Evolutionary conservation across 2,329 filamentous ascomycete species (phyloP).

Genomic region (Xylariaceae sp.): DNA sequence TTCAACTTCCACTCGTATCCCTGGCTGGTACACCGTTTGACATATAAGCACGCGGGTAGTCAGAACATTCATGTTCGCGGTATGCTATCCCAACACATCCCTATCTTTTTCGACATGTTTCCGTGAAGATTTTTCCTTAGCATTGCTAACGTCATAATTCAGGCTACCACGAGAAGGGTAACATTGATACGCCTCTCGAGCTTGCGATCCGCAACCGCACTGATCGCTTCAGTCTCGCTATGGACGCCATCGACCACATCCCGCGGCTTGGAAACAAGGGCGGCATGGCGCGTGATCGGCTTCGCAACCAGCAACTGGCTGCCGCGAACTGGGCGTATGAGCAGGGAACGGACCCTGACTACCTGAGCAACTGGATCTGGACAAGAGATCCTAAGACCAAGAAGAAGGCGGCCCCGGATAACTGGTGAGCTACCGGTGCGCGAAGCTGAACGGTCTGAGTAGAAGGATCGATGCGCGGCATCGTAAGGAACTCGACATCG

Average conservation of each 20-base stretch:
- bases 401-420: not conserved
- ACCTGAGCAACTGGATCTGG: slow-evolving; percentile 64
- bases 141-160: not conserved
- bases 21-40: slow-evolving; percentile 71
- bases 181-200: slow-evolving; percentile 76
- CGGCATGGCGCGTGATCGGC: slow-evolving; percentile 54
- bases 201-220: slow-evolving; percentile 72
- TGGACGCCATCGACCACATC: slow-evolving; percentile 69
- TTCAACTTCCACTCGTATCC: slow-evolving; percentile 86
- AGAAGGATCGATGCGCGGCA: not conserved
- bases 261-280: slow-evolving; percentile 58
- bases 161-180: slow-evolving; percentile 75
- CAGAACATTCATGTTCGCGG: slow-evolving; percentile 65
- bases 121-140: not conserved
- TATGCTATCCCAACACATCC: slow-evolving; percentile 24
- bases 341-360: slow-evolving; percentile 62
- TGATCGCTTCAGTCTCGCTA: slow-evolving; percentile 71
- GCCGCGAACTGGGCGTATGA: slow-evolving; percentile 63
- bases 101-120: not conserved
- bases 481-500: not conserved
- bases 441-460: no score
- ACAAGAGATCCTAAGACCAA: slow-evolving; percentile 34
- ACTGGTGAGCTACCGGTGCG: not conserved
- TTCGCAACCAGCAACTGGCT: slow-evolving; percentile 60
- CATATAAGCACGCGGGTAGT: slow-evolving; percentile 67